Conservation (phyloP, 2,329 filamentous ascomycete genomes). For the Beauveria sp. region DNA sequence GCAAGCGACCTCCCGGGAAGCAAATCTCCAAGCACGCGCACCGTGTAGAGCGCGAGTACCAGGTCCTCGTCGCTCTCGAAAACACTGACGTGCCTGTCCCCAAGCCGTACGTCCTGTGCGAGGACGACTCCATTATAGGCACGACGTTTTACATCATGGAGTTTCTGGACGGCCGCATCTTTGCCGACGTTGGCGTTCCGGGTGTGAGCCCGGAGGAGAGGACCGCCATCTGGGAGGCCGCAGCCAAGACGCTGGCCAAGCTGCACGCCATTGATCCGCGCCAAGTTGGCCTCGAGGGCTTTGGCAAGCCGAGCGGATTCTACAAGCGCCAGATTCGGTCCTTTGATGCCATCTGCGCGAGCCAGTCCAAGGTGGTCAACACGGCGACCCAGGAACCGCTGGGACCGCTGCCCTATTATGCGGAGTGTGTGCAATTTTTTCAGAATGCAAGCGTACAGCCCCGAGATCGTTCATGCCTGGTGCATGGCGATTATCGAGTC, state of each 20-base stretch:
- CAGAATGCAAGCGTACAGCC: constrained; percentile 56
- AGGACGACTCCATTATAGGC: constrained; percentile 68
- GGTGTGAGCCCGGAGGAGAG: constrained; percentile 59
- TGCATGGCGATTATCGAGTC: constrained; percentile 87
- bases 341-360: constrained; percentile 63
- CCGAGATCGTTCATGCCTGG: constrained; percentile 60
- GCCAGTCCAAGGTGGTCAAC: constrained; percentile 65
- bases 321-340: constrained; percentile 79
- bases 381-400: constrained; percentile 63
- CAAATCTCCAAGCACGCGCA: constrained; percentile 82
- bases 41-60: constrained; percentile 83
- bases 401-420: constrained; percentile 69
- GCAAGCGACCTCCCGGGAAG: constrained; percentile 85
- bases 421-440: constrained; percentile 72
- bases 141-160: constrained; percentile 92
- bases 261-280: constrained; percentile 65
- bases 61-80: constrained; percentile 69
- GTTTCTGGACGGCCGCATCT: constrained; percentile 79
- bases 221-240: constrained; percentile 70
- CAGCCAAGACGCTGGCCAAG: constrained; percentile 69
- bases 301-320: constrained; percentile 64
- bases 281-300: constrained; percentile 56
- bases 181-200: constrained; percentile 72
- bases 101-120: constrained; percentile 67
- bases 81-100: constrained; percentile 73